Evolutionary conservation across 179 eudicot species (phyloP), one percentile per base, ranked within the genome.

Genomic region (Camellia oleifera): DNA sequence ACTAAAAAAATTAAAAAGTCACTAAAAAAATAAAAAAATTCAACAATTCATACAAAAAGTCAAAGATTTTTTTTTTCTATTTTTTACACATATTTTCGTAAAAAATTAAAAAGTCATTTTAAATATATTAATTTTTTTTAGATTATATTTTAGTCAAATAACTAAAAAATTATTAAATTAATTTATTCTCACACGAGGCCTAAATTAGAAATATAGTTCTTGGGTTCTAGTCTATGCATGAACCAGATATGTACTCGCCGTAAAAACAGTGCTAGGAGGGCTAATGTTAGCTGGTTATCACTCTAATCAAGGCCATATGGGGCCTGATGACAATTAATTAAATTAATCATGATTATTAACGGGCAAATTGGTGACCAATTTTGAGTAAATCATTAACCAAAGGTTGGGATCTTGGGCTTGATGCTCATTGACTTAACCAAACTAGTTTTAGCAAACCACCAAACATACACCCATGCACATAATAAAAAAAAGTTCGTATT

Each of bases 371-470:
- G 54, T 45, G 26, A 66, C 14, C 23, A n/a, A 66, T 32, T 32
- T 32, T 54, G 5, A 52, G 15, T 63, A 70, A 77, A 54, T 11
- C 69, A 17, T 61, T 70, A 48, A 50, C 54, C 58, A 65, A 64
- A 42, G 58, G 18, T 65, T 46, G 76, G 56, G 76, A 73, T 79
- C 84, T 84, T 69, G 86, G 81, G 62, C 74, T 73, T 67, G 79
- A 70, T 78, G 86, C 77, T 65, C 53, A 78, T 81, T 84, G 86
- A 84, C 86, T 84, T 78, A 61, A 57, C 62, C 18, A 66, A 72
- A 9, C 45, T 48, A 40, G 7, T 54, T 7, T 9, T 46, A 11
- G 69, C n/a, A 18, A 63, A 52, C 75, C 64, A 18, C 77, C 79
- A 76, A 74, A 10, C 40, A 32, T 1, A 32, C 40, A 32, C 40